These are phyloP conservation scores for Phytopythium aichiense DNA, from an alignment of 352 stramenopile genomes.

Conservation along the genomic window DNA sequence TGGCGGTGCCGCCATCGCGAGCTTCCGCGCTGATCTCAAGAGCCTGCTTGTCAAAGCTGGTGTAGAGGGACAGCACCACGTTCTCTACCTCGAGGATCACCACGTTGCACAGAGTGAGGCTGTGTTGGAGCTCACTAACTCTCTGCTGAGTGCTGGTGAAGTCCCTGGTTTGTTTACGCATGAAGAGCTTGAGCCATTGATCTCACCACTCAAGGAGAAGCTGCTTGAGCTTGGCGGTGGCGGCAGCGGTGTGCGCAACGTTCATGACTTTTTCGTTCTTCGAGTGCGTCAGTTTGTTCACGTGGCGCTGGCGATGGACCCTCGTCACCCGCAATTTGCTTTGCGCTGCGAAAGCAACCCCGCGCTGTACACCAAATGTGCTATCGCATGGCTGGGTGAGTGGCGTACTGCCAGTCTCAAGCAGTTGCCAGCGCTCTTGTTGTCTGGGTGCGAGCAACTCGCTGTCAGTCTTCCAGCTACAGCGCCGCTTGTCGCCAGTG, in stretches of 20 bases:
- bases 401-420: slow-evolving; percentile 80
- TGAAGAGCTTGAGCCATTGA: slow-evolving; percentile 92
- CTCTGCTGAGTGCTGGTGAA: slow-evolving; percentile 88
- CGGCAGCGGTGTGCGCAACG: slow-evolving; percentile 57
- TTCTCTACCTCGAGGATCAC: slow-evolving; percentile 93
- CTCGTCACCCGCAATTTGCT: slow-evolving; percentile 67
- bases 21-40: slow-evolving; percentile 90
- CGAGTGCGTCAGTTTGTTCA: slow-evolving; percentile 89
- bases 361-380: slow-evolving; percentile 89
- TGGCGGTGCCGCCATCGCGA: slow-evolving; percentile 12
- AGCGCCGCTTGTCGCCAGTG: slow-evolving; percentile 41
- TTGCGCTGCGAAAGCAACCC: slow-evolving; percentile 92
- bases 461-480: slow-evolving; percentile 55
- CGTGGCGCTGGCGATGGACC: slow-evolving; percentile 78
- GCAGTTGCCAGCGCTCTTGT: slow-evolving; percentile 66
- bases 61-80: slow-evolving; percentile 77
- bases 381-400: slow-evolving; percentile 93
- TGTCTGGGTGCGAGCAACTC: slow-evolving; percentile 49
- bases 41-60: slow-evolving; percentile 78
- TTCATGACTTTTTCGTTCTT: slow-evolving; percentile 93
- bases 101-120: slow-evolving; percentile 85
- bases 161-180: slow-evolving; percentile 92
- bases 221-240: slow-evolving; percentile 80
- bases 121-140: slow-evolving; percentile 92
- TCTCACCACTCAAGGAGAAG: slow-evolving; percentile 86